Evolutionary conservation across 768 basidiomycete genomes (phyloP).

Genomic region (Phylloporus rhodoxanthus): DNA sequence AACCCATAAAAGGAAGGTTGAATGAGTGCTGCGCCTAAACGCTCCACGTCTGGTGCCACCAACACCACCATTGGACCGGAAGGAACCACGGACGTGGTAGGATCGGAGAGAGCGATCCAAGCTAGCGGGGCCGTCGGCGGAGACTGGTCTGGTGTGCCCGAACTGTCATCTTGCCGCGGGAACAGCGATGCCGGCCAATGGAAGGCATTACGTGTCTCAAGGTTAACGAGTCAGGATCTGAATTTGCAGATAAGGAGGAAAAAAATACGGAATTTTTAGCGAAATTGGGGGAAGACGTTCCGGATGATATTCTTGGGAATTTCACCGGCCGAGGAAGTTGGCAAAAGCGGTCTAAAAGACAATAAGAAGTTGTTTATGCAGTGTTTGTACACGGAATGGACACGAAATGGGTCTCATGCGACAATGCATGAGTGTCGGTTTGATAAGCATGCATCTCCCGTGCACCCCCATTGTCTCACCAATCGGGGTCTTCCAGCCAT

Average conservation of each 20-base stretch:
- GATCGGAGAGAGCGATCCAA: slow-evolving; percentile 12
- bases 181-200: slow-evolving; percentile 22
- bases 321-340: slow-evolving; percentile 29
- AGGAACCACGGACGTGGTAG: slow-evolving; percentile 7
- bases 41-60: not conserved
- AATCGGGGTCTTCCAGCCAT: slow-evolving; percentile 20
- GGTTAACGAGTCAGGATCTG: slow-evolving; percentile 30
- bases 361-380: slow-evolving; percentile 43
- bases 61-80: slow-evolving; percentile 7
- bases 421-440: slow-evolving; percentile 26
- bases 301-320: slow-evolving; percentile 28
- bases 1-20: slow-evolving; percentile 26
- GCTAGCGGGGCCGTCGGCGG: slow-evolving; percentile 29
- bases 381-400: slow-evolving; percentile 39
- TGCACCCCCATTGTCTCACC: slow-evolving; percentile 32
- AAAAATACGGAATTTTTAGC: slow-evolving; percentile 31
- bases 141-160: slow-evolving; percentile 10
- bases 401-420: slow-evolving; percentile 30
- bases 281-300: slow-evolving; percentile 18
- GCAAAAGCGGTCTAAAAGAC: slow-evolving; percentile 35
- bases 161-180: slow-evolving; percentile 26
- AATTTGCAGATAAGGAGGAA: slow-evolving; percentile 29
- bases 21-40: slow-evolving; percentile 11
- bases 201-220: slow-evolving; percentile 28
- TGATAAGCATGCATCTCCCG: slow-evolving; percentile 28